Percentiles rank a stretch among this genome's conserved stretches.
phyloP scores from a whole-genome alignment of 2,329 filamentous ascomycete species.

The Aspergillus unguis region DNA sequence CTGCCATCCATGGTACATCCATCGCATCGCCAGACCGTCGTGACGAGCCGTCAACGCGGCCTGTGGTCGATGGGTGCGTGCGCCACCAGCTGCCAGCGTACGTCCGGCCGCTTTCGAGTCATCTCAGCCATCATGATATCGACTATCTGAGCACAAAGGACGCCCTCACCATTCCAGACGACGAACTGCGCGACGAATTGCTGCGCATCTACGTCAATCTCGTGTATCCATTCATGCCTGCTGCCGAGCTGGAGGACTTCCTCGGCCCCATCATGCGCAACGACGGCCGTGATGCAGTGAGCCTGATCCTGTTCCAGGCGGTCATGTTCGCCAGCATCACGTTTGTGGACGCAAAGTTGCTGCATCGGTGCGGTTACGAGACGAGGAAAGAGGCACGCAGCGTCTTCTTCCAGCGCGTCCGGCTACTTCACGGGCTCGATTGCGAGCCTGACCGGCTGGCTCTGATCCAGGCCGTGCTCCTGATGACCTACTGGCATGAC shows the following conservation, averaged over 20 bases:
- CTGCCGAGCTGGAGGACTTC: constrained; percentile 6
- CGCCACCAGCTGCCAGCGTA: no score
- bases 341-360: constrained; percentile 8
- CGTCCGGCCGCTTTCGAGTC: no score
- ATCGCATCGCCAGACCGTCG: no score
- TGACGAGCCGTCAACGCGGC: no score
- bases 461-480: constrained; percentile 74
- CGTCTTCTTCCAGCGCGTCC: neutral
- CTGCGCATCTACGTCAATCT: neutral
- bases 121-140: no score
- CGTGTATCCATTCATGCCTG: constrained; percentile 10
- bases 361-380: constrained; percentile 5
- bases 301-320: constrained; percentile 12
- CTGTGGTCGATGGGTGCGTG: no score
- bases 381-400: constrained; percentile 3
- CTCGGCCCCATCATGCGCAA: neutral
- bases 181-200: neutral
- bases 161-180: neutral
- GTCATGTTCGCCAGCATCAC: constrained; percentile 9
- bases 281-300: neutral
- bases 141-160: neutral
- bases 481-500: constrained; percentile 94
- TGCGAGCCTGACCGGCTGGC: constrained; percentile 79
- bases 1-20: no score
- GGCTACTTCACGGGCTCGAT: constrained; percentile 84